Evolutionary conservation across 1,284 basidiomycete species (phyloP), one percentile per base, ranked within the genome.

Genomic region (Coniferiporia sulphurascens): DNA sequence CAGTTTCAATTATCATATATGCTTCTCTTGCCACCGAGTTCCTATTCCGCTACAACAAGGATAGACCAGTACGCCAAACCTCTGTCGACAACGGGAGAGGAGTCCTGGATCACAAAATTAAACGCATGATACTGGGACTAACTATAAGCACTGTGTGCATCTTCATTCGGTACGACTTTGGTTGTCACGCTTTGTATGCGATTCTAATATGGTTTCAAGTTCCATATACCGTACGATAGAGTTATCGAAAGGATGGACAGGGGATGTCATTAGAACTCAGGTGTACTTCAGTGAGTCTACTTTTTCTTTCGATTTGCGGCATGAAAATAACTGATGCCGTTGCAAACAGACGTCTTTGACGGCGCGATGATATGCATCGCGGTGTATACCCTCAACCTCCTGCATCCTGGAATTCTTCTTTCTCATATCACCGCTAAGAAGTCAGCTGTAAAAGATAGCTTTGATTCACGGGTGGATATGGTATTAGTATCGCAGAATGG

Each of bases 191-290:
- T 19, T 4, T 54, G 12, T 53, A 22, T 13, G 34, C 51, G 27
- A 5, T 43, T 12, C 21, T 41, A 36, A 56, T 15, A 55, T 19
- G 32, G 8, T 32, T n/a, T 32, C 21, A 9, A 48, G 60, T 27
- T 35, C 75, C 3, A 65, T 77, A 10, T 77, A 76, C 63, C 71
- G 74, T 21, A 71, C 71, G 22, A 71, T 74, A 27, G 73, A 75
- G 62, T 65, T 76, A 3, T 53, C 65, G 12, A 67, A 73, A 52
- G 74, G 74, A 2, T 76, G 74, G 73, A 60, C 62, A 38, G 74
- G 74, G 7, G 53, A 67, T 10, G 72, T 76, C 43, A 74, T 75
- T 54, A 63, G 62, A 3, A 76, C 73, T 4, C 63, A 76, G 62
- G 63, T 71, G 12, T 72, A 72, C 44, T 76, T 76, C 66, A 73